These are phyloP conservation scores for Panaeolus papilionaceus DNA, from an alignment of 768 basidiomycete species.

Conservation along the genomic window DNA sequence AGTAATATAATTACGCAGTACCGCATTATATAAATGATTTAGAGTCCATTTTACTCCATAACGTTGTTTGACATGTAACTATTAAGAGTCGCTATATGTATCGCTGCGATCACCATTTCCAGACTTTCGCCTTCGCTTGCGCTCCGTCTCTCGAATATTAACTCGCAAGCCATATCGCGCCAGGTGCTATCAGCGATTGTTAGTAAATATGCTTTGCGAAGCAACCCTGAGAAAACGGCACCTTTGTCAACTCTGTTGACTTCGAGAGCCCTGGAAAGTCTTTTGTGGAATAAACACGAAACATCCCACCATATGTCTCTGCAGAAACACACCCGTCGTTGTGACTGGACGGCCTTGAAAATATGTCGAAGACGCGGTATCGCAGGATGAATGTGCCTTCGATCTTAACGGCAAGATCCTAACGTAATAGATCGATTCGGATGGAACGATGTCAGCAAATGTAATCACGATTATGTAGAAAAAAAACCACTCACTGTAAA, in stretches of 20 bases:
- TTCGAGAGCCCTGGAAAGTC: conserved; percentile 72
- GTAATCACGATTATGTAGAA: background rate
- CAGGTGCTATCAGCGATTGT: conserved; percentile 26
- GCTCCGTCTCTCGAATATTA: conserved; percentile 35
- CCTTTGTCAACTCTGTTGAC: conserved; percentile 74
- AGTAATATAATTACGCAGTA: too few relatives aligned
- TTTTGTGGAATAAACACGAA: conserved; percentile 74
- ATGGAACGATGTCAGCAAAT: background rate
- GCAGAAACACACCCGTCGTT: conserved; percentile 56
- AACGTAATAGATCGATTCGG: background rate
- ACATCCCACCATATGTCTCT: conserved; percentile 67
- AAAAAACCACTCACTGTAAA: conserved; percentile 56
- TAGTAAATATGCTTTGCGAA: background rate
- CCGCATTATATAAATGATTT: too few relatives aligned
- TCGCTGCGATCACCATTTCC: background rate
- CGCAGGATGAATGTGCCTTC: conserved; percentile 72
- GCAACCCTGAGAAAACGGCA: conserved; percentile 28
- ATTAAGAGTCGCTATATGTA: conserved; percentile 1
- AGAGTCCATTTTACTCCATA: too few relatives aligned
- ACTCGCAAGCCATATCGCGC: conserved; percentile 35
- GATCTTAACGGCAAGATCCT: conserved; percentile 77
- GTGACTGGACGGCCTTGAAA: conserved; percentile 41
- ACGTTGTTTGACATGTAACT: background rate
- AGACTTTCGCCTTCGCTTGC: conserved; percentile 30
- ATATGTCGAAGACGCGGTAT: conserved; percentile 71